Conservation (phyloP, 768 basidiomycete species). For the Suillus cothurnatus region DNA sequence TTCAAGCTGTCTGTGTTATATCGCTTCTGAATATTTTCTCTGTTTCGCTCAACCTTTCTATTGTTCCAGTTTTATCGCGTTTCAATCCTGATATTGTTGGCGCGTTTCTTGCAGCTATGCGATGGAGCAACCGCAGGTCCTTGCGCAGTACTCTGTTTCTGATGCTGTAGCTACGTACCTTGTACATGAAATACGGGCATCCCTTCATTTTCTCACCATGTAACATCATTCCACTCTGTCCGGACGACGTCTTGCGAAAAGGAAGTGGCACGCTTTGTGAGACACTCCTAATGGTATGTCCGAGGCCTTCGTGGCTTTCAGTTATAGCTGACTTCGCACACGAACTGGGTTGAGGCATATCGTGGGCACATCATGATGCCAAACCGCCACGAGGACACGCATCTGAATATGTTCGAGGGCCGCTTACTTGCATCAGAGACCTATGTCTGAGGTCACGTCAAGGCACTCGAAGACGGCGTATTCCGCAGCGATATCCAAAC, state of each 20-base stretch:
- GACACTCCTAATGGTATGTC: constrained; percentile 90
- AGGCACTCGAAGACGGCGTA: constrained; percentile 97
- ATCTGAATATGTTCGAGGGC: constrained; percentile 92
- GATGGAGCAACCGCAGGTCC: constrained; percentile 88
- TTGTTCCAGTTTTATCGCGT: too few species aligned
- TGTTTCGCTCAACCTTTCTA: not conserved
- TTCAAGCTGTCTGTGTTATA: not conserved
- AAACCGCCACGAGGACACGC: constrained; percentile 91
- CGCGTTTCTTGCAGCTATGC: constrained; percentile 68
- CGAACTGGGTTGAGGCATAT: constrained; percentile 88
- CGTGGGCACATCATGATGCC: constrained; percentile 95
- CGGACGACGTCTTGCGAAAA: constrained; percentile 95
- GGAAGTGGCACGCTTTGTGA: constrained; percentile 97
- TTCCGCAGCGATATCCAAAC: constrained; percentile 95
- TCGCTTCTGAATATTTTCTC: not conserved
- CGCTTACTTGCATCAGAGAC: constrained; percentile 97
- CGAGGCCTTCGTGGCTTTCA: not conserved
- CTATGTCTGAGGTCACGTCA: constrained; percentile 98
- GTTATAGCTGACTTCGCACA: constrained; percentile 12
- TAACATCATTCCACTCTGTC: constrained; percentile 96
- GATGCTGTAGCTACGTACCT: constrained; percentile 98
- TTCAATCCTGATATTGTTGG: constrained; percentile 8
- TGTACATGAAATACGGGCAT: constrained; percentile 99
- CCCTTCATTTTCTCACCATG: constrained; percentile 99
- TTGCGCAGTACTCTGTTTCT: constrained; percentile 98